Base-by-base conservation (phyloP, 2,329 filamentous ascomycete species). In the Karstenula rhodostoma region DNA sequence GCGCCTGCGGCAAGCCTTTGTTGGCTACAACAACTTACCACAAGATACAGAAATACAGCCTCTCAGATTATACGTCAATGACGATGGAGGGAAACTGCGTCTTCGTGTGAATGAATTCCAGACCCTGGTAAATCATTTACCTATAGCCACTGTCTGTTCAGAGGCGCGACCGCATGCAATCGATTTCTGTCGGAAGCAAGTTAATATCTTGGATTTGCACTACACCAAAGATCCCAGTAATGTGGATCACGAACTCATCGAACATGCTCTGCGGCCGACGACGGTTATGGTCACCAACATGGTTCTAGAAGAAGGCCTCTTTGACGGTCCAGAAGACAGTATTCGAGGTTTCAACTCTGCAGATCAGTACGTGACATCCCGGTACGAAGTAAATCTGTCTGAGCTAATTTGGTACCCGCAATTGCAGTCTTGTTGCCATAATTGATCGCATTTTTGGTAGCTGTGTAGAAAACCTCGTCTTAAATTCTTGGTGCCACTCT, bases 71-170 rank as follows among this genome's bases (percentile, higher is more conserved):
- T 37, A 51, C 48, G 32, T 37, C 7, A 32, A 37, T 19, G 48
- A 51, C 17, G 27, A 51, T 22, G 27, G 32, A 51, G n/a, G 7
- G 12, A 35, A 51, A 23, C 29, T 37, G 2, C 48, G 48, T 32
- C 48, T 51, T 15, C n/a, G 32, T 51, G 32, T 51, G 27, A 51
- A 51, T 27, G 48, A 51, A 19, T 51, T 51, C 19, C 48, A 51
- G 27, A 37, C 32, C n/a, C 32, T 51, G n/a, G 27, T 51, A 22
- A 51, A 51, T 33, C 19, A 8, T 7, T 19, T 51, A 35, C 32
- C 48, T 51, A 51, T 51, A n/a, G 48, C 48, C n/a, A 51, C 48
- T 22, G 48, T 51, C 48, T 51, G 48, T 51, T 35, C 48, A n/a
- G 32, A 51, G 27, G 29, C 48, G 32, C 48, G 48, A 17, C 37